A percentile compares a stretch with the other conserved stretches of the same genome.
These are phyloP conservation scores for Trichosporon asahii DNA, from an alignment of 1,284 basidiomycete species.

Conservation along the genomic window DNA sequence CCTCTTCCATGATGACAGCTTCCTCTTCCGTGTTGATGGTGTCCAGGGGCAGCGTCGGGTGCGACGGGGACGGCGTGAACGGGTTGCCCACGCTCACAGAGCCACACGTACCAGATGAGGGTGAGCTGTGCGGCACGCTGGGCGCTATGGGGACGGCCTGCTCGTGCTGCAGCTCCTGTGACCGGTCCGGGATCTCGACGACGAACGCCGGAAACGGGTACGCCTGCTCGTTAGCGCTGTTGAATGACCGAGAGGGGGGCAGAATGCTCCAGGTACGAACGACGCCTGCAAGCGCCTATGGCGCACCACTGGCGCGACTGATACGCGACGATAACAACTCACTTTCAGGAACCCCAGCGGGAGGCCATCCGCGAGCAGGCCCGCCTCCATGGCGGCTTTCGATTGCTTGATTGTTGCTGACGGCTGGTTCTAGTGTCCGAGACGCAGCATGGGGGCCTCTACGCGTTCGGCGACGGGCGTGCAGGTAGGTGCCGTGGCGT, in stretches of 20 bases:
- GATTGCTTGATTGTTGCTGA: neutral
- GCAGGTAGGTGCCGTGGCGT: neutral
- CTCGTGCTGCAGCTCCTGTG: neutral
- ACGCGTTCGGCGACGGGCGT: neutral
- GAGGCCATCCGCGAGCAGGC: neutral
- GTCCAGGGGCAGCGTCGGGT: neutral
- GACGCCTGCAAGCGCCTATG: neutral
- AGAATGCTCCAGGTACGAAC: too few species aligned
- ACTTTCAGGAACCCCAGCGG: neutral
- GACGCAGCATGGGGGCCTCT: neutral
- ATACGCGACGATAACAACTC: neutral
- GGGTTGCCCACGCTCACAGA: neutral
- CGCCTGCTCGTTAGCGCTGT: conserved; percentile 3
- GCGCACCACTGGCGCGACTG: neutral
- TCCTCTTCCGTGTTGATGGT: neutral
- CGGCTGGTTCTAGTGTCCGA: neutral
- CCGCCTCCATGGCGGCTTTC: neutral
- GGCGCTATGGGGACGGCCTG: neutral
- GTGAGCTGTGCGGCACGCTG: neutral
- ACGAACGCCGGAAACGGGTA: conserved; percentile 16
- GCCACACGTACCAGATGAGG: neutral
- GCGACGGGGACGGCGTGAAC: neutral
- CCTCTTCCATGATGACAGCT: too few species aligned
- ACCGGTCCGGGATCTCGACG: neutral
- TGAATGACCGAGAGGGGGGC: too few species aligned